These are phyloP conservation scores for Cryphonectria japonica DNA, from an alignment of 2,329 filamentous ascomycete genomes.

Conservation along the genomic window DNA sequence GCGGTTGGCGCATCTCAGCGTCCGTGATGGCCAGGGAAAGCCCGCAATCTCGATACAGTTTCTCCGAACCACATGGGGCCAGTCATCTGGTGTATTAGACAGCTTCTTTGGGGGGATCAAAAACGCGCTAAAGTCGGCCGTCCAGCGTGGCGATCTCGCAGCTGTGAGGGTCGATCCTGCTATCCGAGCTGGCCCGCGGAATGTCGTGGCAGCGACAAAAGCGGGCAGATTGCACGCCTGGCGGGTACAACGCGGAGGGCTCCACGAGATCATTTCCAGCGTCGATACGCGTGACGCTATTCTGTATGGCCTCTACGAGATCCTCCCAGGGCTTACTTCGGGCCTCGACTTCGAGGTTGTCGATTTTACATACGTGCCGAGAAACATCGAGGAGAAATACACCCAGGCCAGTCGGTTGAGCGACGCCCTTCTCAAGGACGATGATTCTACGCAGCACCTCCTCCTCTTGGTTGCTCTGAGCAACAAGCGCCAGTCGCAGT, in stretches of 20 bases:
- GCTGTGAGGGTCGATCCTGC: slow-evolving; percentile 77
- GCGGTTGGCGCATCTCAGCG: slow-evolving; percentile 80
- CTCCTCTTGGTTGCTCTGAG: slow-evolving; percentile 64
- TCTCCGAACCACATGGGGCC: slow-evolving; percentile 64
- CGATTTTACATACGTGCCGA: slow-evolving; percentile 75
- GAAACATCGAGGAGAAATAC: slow-evolving; percentile 54
- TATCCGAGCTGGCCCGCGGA: slow-evolving; percentile 77
- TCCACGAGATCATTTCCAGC: slow-evolving; percentile 74
- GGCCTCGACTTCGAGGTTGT: slow-evolving; percentile 71
- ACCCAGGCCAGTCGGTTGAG: slow-evolving; percentile 54
- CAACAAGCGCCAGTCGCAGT: slow-evolving; percentile 59
- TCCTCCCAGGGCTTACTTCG: slow-evolving; percentile 52
- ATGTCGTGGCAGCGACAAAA: slow-evolving; percentile 77
- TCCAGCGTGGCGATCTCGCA: slow-evolving; percentile 75
- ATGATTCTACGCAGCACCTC: slow-evolving; percentile 60
- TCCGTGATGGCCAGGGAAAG: slow-evolving; percentile 85
- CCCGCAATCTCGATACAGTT: slow-evolving; percentile 79
- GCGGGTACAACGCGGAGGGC: slow-evolving; percentile 87
- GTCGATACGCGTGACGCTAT: slow-evolving; percentile 71
- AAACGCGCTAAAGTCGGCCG: slow-evolving; percentile 71
- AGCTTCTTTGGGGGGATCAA: slow-evolving; percentile 83
- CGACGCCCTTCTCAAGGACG: slow-evolving; percentile 53
- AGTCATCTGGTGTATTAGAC: slow-evolving; percentile 47
- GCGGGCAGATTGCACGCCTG: slow-evolving; percentile 81
- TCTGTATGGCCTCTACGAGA: slow-evolving; percentile 61